Base-by-base conservation (phyloP, 2,329 filamentous ascomycete species). In the Exophiala dermatitidis region DNA sequence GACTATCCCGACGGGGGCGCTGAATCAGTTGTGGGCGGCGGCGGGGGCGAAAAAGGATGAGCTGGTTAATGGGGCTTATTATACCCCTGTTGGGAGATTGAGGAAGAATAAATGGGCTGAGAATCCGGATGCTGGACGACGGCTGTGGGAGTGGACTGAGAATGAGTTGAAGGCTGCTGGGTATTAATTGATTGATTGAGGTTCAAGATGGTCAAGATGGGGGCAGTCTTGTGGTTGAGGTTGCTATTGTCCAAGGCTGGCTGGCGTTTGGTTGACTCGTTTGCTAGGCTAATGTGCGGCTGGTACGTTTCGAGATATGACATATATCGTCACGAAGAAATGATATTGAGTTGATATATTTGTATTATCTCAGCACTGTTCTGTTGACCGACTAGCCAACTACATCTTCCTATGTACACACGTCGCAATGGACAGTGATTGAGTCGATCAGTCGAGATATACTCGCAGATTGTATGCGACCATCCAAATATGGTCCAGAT, bases 51-150 rank as follows among this genome's bases (percentile, higher is more conserved):
- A 63, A 7, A 66, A 61, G 42, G 65, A 68, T 12, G 60, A 67
- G n/a, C 54, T 76, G 26, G 62, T 59, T 48, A 73, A 67, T 54
- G 74, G 74, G 0, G 66, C 57, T 36, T 77, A 71, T 57, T 77
- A 75, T 58, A 69, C 62, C 34, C 71, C 71, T 12, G 63, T 72
- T n/a, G 71, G 67, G 0, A 57, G 54, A 42, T 19, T 47, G 19
- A 44, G 56, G 52, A 46, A 54, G 19, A 67, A 67, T 37, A 64
- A 60, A 32, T 68, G 64, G 60, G 55, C 61, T 0, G 45, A 38
- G 0, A 63, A 60, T 46, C 40, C 57, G n/a, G 62, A 65, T 5
- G 64, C 62, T 52, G 67, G 63, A 1, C 61, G 46, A 34, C 54
- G 54, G 5, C 26, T 69, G 26, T 69, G 67, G 67, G 65, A 66